A percentile compares a stretch with the other conserved stretches of the same genome.
Conservation (phyloP, 2,329 filamentous ascomycete species). For the Calonectria honghensis region DNA sequence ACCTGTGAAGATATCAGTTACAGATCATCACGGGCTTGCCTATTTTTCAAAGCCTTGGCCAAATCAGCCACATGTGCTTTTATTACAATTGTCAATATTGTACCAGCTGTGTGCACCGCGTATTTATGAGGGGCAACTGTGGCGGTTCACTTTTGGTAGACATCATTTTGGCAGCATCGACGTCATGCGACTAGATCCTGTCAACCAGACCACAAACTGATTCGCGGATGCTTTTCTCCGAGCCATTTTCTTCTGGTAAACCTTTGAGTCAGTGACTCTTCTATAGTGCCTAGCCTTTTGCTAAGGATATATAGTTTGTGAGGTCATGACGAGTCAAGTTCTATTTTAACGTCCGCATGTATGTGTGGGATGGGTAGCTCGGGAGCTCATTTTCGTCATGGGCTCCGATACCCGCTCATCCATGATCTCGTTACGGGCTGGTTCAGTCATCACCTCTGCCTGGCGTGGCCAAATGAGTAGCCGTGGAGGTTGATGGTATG, state of each 20-base stretch:
- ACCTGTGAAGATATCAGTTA: not conserved
- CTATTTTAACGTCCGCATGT: not conserved
- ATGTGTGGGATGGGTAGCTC: not conserved
- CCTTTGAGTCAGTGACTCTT: not conserved
- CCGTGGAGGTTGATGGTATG: too few species aligned
- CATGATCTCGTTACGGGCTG: not conserved
- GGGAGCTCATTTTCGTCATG: not conserved
- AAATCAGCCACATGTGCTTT: constrained; percentile 4
- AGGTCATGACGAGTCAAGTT: not conserved
- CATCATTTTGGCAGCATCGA: not conserved
- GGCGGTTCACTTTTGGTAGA: not conserved
- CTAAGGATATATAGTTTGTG: not conserved
- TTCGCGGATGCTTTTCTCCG: not conserved
- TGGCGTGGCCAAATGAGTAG: too few species aligned
- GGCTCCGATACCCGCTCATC: not conserved
- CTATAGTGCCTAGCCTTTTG: not conserved
- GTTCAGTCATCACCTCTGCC: not conserved
- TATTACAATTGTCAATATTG: not conserved
- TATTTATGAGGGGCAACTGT: not conserved
- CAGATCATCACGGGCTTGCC: not conserved
- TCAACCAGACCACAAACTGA: not conserved
- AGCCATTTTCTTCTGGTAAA: not conserved
- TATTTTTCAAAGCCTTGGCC: constrained; percentile 1
- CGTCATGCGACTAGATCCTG: not conserved
- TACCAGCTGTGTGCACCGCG: not conserved